A percentile compares a stretch with the other conserved stretches of the same genome.
Conservation (phyloP, 164 flowering plant species). For the Magnolia sinica region DNA sequence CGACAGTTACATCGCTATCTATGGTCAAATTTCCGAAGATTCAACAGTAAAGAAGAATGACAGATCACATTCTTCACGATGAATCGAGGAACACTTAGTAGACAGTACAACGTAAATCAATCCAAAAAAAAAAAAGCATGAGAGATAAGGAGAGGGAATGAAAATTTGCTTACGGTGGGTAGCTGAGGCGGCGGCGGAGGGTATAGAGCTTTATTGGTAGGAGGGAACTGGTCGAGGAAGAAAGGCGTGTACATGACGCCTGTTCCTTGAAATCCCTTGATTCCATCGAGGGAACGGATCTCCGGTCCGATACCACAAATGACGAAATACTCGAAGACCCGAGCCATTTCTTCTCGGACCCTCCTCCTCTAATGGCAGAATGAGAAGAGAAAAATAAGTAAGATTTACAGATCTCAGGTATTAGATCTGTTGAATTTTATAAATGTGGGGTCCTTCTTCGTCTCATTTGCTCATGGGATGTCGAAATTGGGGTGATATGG, state of each 20-base stretch:
- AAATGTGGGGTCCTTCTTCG: neutral
- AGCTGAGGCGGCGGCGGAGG: constrained; percentile 98
- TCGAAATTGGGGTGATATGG: neutral
- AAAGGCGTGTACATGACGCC: constrained; percentile 62
- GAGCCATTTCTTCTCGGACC: constrained; percentile 10
- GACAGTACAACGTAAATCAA: neutral
- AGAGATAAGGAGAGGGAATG: neutral
- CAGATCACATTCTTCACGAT: too few species aligned
- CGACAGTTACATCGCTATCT: too few species aligned
- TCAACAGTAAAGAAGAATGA: too few species aligned
- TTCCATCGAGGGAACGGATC: constrained; percentile 75
- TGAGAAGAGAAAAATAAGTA: neutral
- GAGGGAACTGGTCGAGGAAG: constrained; percentile 87
- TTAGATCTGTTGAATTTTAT: neutral
- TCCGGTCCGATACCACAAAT: constrained; percentile 96
- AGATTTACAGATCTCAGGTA: neutral
- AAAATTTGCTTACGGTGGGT: constrained; percentile 50
- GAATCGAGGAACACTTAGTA: too few species aligned
- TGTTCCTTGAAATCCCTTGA: constrained; percentile 72
- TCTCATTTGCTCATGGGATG: neutral
- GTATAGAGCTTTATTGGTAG: constrained; percentile 57
- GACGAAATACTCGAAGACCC: constrained; percentile 90
- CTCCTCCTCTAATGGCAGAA: neutral
- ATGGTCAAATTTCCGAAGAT: too few species aligned
- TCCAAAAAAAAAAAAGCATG: neutral